Evolutionary conservation across 1,284 basidiomycete genomes (phyloP), one percentile per base, ranked within the genome.

Genomic region (Trametes versicolor): DNA sequence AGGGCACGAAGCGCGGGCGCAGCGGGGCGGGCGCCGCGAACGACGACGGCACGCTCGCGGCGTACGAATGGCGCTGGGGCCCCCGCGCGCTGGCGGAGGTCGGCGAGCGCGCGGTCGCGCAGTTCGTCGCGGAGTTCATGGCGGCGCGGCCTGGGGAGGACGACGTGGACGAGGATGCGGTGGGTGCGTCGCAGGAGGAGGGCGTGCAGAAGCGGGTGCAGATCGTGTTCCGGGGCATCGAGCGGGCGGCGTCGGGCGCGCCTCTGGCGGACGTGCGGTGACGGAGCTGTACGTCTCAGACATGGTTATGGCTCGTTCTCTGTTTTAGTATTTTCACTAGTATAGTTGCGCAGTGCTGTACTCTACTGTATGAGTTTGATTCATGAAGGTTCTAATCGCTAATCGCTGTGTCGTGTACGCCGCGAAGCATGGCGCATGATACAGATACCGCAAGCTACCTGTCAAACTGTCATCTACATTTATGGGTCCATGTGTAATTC

Each of bases 41-140:
- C 37, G 80, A 78, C 39, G 86, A 88, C 21, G 85, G 85, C 15
- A 84, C 81, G 9, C 78, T 79, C 32, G 81, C 81, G 21, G 81
- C 81, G 32, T 89, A 83, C 66, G 90, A 93, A 73, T 94, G 92
- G 92, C 84, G 87, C 7, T 94, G 93, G 92, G 93, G 92, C 3
- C 80, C 82, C 21, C 82, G 93, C n/a, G 88, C 92, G 7, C 80
- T 87, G 49, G 82, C 84, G 53, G 92, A 95, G 75, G 83, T 94
- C 1, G 90, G 91, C 5, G 92, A 95, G 74, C 77, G 81, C 61
- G 84, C 79, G 6, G 75, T 93, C 8, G 90, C 86, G 2, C 76
- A 77, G 55, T 94, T 94, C 67, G 78, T 93, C 0, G 87, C 87
- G 0, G 88, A 92, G 72, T 93, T 94, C 73, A 92, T 94, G 91